These are phyloP conservation scores for Colletotrichum endophyticum DNA, from an alignment of 2,329 filamentous ascomycete species.

Conservation along the genomic window DNA sequence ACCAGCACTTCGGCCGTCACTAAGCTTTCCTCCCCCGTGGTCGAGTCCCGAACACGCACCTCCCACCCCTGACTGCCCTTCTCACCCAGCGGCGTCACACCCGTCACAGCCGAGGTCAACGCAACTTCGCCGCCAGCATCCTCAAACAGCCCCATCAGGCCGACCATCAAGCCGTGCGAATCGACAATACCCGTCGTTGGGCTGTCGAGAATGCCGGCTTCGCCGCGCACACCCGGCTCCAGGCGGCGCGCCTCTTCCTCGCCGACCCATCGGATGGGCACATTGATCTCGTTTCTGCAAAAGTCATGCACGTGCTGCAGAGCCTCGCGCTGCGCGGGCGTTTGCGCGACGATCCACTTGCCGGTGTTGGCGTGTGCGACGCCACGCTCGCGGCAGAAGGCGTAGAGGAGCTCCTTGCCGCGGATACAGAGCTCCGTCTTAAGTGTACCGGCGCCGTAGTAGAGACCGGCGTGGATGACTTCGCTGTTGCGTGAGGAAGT, in stretches of 20 bases:
- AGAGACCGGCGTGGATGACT: conserved; percentile 95
- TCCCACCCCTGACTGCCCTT: conserved; percentile 70
- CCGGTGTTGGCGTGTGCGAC: conserved; percentile 79
- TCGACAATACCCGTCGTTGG: conserved; percentile 91
- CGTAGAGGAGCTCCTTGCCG: conserved; percentile 80
- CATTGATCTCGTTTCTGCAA: conserved; percentile 45
- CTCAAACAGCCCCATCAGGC: conserved; percentile 77
- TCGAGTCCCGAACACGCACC: conserved; percentile 58
- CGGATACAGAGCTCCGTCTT: conserved; percentile 85
- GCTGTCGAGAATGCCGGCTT: conserved; percentile 79
- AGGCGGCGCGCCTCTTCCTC: conserved; percentile 62
- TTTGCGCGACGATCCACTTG: conserved; percentile 96
- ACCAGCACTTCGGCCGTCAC: conserved; percentile 80
- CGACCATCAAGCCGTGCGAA: conserved; percentile 83
- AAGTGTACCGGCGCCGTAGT: conserved; percentile 78
- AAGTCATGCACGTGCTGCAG: conserved; percentile 56
- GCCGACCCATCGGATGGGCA: conserved; percentile 76
- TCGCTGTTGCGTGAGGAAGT: conserved; percentile 92
- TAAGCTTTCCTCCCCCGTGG: conserved; percentile 51
- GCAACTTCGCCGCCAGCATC: conserved; percentile 77
- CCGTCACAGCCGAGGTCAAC: conserved; percentile 68
- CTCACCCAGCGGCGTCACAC: conserved; percentile 54
- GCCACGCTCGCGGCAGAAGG: conserved; percentile 68
- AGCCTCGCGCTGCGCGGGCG: conserved; percentile 68
- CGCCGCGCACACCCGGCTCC: conserved; percentile 79